These are phyloP conservation scores for Rhododendron kiyosumense DNA, from an alignment of 148 eudicot species.

Conservation along the genomic window DNA sequence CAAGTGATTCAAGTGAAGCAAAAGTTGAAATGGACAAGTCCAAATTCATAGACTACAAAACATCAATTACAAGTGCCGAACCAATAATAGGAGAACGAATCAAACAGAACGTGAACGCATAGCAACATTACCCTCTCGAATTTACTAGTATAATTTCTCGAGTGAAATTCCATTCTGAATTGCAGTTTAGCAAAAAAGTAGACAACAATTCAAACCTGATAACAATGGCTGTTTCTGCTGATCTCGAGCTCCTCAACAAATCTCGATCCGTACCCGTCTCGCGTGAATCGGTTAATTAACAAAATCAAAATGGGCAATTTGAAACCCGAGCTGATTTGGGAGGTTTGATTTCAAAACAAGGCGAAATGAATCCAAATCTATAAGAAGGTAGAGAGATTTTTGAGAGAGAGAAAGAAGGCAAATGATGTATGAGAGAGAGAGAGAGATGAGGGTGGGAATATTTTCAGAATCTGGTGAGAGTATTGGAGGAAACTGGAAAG, in stretches of 20 bases:
- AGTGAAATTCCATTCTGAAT: neutral
- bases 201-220: slow-evolving; percentile 7
- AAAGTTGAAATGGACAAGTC: neutral
- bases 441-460: slow-evolving; percentile 1
- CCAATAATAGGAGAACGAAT: neutral
- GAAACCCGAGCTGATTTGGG: neutral
- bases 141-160: neutral
- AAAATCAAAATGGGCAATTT: neutral
- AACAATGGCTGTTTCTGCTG: slow-evolving; percentile 1
- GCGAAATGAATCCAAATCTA: slow-evolving; percentile 35
- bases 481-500: neutral
- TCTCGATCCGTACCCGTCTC: neutral
- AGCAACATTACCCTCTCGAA: neutral
- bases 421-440: slow-evolving; percentile 14
- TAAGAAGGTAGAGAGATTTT: slow-evolving; percentile 15
- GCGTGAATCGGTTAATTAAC: neutral
- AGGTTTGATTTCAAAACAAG: slow-evolving; percentile 13
- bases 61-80: neutral
- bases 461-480: slow-evolving; percentile 6
- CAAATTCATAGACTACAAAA: neutral
- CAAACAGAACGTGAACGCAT: neutral
- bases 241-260: neutral
- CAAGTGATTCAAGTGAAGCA: neutral
- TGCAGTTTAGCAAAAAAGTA: neutral
- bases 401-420: neutral